Conservation (phyloP, 805 yeast genomes). For the Candida coquimbonensis region DNA sequence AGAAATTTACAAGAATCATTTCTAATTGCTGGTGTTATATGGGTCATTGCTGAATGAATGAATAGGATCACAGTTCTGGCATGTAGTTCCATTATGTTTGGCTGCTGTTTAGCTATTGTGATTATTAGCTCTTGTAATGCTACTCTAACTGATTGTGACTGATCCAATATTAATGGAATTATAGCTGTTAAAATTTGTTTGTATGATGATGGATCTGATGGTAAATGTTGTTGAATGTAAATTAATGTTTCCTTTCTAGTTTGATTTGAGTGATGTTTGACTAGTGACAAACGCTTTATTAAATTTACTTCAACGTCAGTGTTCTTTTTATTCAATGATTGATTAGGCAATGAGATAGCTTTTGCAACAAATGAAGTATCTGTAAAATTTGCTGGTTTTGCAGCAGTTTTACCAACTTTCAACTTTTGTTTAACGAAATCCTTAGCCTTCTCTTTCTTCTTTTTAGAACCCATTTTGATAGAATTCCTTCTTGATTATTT, state of each 20-base stretch:
- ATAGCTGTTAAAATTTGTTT: slow-evolving; percentile 52
- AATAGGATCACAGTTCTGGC: slow-evolving; percentile 58
- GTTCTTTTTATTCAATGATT: slow-evolving; percentile 23
- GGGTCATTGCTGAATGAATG: slow-evolving; percentile 89
- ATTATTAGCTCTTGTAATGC: slow-evolving; percentile 42
- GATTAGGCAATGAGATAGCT: slow-evolving; percentile 34
- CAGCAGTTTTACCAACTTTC: slow-evolving; percentile 78
- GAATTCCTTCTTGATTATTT: too few species aligned
- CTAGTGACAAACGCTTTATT: slow-evolving; percentile 55
- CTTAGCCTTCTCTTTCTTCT: slow-evolving; percentile 57
- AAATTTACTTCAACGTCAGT: slow-evolving; percentile 36
- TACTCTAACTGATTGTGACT: slow-evolving; percentile 56
- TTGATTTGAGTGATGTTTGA: slow-evolving; percentile 64
- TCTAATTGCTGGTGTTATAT: slow-evolving; percentile 69
- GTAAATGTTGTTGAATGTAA: slow-evolving; percentile 44
- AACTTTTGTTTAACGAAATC: slow-evolving; percentile 76
- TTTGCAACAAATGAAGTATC: slow-evolving; percentile 81
- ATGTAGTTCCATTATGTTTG: slow-evolving; percentile 54
- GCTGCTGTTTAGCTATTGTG: slow-evolving; percentile 41
- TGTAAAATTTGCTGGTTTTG: slow-evolving; percentile 68
- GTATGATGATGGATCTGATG: slow-evolving; percentile 44
- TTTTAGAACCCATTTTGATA: slow-evolving; percentile 41
- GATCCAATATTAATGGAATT: slow-evolving; percentile 54
- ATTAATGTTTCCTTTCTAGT: slow-evolving; percentile 68
- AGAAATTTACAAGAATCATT: slow-evolving; percentile 68